A percentile compares a stretch with the other conserved stretches of the same genome.
These are phyloP conservation scores for Daldinia decipiens DNA, from an alignment of 495 filamentous ascomycete genomes.

Conservation along the genomic window DNA sequence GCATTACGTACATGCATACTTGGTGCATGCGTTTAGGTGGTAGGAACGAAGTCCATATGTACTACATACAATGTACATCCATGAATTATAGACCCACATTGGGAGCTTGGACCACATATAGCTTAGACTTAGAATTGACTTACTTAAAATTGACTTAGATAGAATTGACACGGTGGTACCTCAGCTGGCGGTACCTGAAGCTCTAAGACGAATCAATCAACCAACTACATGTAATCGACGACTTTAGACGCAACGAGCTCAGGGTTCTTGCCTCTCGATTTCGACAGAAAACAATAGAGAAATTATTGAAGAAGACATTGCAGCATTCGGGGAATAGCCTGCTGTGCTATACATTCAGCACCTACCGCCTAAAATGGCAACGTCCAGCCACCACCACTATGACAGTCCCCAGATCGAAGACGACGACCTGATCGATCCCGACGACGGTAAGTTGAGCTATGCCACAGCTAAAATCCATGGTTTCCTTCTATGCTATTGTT, in stretches of 20 bases:
- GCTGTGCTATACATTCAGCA: neutral
- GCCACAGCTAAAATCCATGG: no score
- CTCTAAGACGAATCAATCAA: slow-evolving; percentile 1
- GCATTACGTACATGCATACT: neutral
- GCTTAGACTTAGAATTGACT: slow-evolving; percentile 20
- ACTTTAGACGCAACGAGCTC: neutral
- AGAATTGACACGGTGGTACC: slow-evolving; percentile 44
- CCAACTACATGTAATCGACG: slow-evolving; percentile 11
- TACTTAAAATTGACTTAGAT: no score
- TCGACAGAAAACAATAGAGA: neutral
- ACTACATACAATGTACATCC: neutral
- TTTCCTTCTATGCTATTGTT: no score
- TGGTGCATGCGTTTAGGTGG: neutral
- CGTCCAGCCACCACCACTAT: slow-evolving; percentile 65
- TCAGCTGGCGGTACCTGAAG: slow-evolving; percentile 25
- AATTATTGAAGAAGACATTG: neutral
- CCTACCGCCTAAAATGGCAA: slow-evolving; percentile 45
- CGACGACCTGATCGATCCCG: slow-evolving; percentile 91
- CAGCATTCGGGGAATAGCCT: neutral
- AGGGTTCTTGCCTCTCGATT: neutral
- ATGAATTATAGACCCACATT: neutral
- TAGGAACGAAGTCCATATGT: neutral
- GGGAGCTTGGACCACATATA: slow-evolving; percentile 35
- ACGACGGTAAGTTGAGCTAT: slow-evolving; percentile 73
- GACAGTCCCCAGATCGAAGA: slow-evolving; percentile 81